Conservation (phyloP, 495 filamentous ascomycete species). For the Cudoniella acicularis region DNA sequence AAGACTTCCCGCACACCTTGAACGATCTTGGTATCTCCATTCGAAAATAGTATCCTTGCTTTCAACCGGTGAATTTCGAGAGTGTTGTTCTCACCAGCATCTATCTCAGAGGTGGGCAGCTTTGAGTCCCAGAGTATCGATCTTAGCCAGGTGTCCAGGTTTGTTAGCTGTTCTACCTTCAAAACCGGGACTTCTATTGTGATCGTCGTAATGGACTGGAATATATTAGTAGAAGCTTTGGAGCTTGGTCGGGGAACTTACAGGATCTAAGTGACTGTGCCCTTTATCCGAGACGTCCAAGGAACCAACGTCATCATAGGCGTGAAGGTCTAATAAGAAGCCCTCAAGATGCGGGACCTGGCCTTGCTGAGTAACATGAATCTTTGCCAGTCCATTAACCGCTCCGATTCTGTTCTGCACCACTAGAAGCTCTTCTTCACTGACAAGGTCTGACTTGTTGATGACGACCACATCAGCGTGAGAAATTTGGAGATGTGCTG, state of each 20-base stretch:
- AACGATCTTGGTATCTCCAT: conserved; percentile 68
- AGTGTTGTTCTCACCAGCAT: neutral
- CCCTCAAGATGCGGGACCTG: conserved; percentile 78
- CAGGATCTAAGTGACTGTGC: conserved; percentile 80
- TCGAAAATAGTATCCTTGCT: conserved; percentile 59
- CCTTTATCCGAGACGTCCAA: conserved; percentile 64
- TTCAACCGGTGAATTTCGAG: conserved; percentile 87
- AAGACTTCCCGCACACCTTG: conserved; percentile 94
- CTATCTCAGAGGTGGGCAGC: conserved; percentile 42
- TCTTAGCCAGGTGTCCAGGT: conserved; percentile 78
- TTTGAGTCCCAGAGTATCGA: conserved; percentile 77
- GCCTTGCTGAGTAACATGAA: conserved; percentile 76
- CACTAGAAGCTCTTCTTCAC: conserved; percentile 55
- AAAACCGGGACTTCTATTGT: conserved; percentile 61
- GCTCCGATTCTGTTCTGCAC: conserved; percentile 65
- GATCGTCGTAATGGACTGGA: conserved; percentile 82
- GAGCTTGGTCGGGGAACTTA: conserved; percentile 32
- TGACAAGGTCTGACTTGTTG: conserved; percentile 93
- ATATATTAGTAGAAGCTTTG: conserved; percentile 1
- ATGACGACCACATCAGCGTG: conserved; percentile 95
- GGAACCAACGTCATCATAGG: conserved; percentile 76
- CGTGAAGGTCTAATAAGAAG: conserved; percentile 83
- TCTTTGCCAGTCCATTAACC: conserved; percentile 87
- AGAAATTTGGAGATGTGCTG: conserved; percentile 92
- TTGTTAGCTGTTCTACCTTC: conserved; percentile 43